A percentile compares a stretch with the other conserved stretches of the same genome.
Evolutionary conservation across 2,329 filamentous ascomycete genomes (phyloP).

Genomic region (Botryotinia globosa): DNA sequence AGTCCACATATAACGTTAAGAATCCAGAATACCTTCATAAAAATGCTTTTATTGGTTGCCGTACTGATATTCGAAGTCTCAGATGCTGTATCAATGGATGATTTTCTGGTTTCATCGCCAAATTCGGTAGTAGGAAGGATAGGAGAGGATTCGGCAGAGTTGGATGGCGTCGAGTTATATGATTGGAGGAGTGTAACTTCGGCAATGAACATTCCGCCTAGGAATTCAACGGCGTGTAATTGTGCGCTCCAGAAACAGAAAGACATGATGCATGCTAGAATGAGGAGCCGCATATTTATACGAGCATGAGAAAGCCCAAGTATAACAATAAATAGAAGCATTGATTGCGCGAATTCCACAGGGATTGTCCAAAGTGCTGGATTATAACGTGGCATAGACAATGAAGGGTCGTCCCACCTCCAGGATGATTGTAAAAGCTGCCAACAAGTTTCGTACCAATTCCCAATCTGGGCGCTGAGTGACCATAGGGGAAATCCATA

Average conservation of each 20-base stretch:
- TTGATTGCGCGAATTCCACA: constrained; percentile 36
- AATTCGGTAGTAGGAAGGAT: constrained; percentile 28
- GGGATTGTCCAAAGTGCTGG: constrained; percentile 38
- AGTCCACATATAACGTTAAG: constrained; percentile 32
- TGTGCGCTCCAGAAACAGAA: constrained; percentile 35
- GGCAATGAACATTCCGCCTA: constrained; percentile 47
- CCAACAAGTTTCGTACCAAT: constrained; percentile 44
- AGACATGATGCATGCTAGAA: constrained; percentile 28
- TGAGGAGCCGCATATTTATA: constrained; percentile 29
- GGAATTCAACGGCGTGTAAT: constrained; percentile 43
- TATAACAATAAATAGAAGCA: constrained; percentile 35
- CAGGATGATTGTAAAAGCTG: constrained; percentile 32
- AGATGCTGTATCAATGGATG: constrained; percentile 20
- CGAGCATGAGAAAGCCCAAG: constrained; percentile 33
- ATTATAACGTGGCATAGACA: constrained; percentile 31
- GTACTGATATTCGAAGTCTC: constrained; percentile 15
- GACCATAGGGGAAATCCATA: constrained; percentile 41
- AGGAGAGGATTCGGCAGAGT: constrained; percentile 9
- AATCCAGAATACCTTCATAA: constrained; percentile 32
- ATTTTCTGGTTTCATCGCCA: constrained; percentile 26
- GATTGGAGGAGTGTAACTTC: constrained; percentile 44
- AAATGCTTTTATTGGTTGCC: constrained; percentile 5
- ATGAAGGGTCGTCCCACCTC: constrained; percentile 26
- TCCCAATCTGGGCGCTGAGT: constrained; percentile 42
- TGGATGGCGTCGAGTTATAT: constrained; percentile 4